Evolutionary conservation across 192 early-diverging fungal genomes (phyloP), one percentile per base, ranked within the genome.

Genomic region (Linnemannia exigua): DNA sequence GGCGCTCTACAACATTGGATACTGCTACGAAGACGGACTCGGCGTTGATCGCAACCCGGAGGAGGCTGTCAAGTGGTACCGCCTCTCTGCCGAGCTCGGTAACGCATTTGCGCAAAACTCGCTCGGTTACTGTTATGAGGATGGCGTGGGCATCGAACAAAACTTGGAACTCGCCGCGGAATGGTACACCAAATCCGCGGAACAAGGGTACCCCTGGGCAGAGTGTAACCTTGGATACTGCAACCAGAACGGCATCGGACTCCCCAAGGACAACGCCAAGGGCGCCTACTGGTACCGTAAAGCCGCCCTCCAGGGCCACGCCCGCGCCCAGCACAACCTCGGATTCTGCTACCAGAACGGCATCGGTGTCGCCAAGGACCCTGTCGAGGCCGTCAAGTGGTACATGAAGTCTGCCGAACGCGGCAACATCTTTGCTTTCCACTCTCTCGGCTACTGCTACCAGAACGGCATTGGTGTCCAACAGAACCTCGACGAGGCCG

Each of bases 261-360:
- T 92, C 7, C 87, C 84, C 28, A 88, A 88, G 41, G 91, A 94
- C 66, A 78, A 89, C 14, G 74, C 79, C 69, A 70, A 90, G 67
- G 94, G 92, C 19, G 88, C 92, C 15, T 87, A 88, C 68, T 95
- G 93, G 94, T 95, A 94, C 77, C 77, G 78, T 46, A 88, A 91
- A 71, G 93, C 94, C 9, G 94, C 94, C n/a, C 79, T 88, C n/a
- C 92, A 95, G 41, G 93, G 92, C 0, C 90, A 95, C 78, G 90
- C 93, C 25, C 87, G 90, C 20, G 91, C 91, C 41, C 91, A 84
- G 90, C 91, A 89, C 66, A 91, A 96, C 69, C 88, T 97, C 52
- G 96, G 96, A 12, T 97, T 94, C 80, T 97, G 96, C 79, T 97
- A 95, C 78, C 95, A 95, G 54, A 96, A 96, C 81, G 96, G 95